phyloP scores from a whole-genome alignment of 305 asterid genomes.

The Solanum hybrid region DNA sequence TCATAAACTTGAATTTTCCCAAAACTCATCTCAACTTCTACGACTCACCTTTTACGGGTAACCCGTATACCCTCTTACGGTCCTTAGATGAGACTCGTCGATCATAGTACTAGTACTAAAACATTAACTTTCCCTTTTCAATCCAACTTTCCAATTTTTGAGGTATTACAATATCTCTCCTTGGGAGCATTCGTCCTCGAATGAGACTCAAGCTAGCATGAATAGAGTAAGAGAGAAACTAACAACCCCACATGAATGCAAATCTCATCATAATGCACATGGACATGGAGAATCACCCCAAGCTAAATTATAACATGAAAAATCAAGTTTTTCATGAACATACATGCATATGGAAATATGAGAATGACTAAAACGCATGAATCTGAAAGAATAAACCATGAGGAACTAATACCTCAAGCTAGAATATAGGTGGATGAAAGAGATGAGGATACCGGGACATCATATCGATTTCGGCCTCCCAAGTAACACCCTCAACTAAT shows the following conservation, averaged over 20 bases:
- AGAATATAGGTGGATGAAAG: neutral
- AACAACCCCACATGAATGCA: neutral
- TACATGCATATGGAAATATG: neutral
- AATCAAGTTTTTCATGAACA: neutral
- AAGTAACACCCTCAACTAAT: neutral
- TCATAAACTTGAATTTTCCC: neutral
- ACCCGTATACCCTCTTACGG: neutral
- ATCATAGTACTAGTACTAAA: neutral
- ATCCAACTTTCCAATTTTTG: neutral
- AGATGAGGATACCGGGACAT: neutral
- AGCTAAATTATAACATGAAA: neutral
- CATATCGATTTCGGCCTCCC: neutral
- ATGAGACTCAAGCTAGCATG: neutral
- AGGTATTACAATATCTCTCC: neutral
- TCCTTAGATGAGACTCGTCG: neutral
- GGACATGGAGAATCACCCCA: neutral
- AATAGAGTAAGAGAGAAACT: neutral
- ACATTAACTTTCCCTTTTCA: neutral
- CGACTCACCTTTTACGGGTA: neutral
- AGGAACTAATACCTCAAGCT: neutral
- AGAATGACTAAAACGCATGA: neutral
- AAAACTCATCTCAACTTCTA: neutral
- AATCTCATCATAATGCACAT: neutral
- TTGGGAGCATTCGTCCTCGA: neutral
- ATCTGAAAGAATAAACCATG: neutral